phyloP scores from a whole-genome alignment of 2,329 filamentous ascomycete genomes.

The Neopestalotiopsis sp. region DNA sequence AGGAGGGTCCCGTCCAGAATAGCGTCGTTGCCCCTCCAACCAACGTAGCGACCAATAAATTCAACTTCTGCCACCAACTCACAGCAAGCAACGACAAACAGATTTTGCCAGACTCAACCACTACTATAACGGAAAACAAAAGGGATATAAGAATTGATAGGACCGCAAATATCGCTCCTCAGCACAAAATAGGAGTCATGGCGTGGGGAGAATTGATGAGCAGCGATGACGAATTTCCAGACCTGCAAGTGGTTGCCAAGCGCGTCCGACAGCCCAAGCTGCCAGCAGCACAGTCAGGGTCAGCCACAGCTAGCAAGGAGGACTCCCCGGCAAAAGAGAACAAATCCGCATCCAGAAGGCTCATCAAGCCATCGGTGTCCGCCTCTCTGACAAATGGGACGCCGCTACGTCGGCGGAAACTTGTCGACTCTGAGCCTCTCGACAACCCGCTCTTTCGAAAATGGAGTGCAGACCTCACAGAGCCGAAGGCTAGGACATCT shows the following conservation, averaged over 20 bases:
- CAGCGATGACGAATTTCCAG: conserved; percentile 49
- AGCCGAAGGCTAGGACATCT: conserved; percentile 19
- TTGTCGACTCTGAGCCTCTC: conserved; percentile 32
- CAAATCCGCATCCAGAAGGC: background rate
- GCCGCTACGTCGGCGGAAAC: conserved; percentile 36
- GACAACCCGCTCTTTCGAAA: conserved; percentile 34
- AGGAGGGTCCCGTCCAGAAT: conserved; percentile 19
- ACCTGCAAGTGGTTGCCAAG: conserved; percentile 39
- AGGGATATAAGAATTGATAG: background rate
- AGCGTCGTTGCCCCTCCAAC: conserved; percentile 14
- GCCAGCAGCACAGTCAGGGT: conserved; percentile 12
- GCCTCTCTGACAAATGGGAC: conserved; percentile 26
- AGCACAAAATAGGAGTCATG: conserved; percentile 9
- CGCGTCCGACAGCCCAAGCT: conserved; percentile 26
- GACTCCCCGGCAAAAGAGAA: background rate
- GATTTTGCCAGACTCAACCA: too few relatives aligned
- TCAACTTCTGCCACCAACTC: background rate
- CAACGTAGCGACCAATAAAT: background rate
- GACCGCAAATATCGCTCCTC: conserved; percentile 21
- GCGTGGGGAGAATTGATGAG: conserved; percentile 28
- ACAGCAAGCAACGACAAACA: background rate
- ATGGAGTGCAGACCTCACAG: conserved; percentile 25
- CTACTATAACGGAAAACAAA: too few relatives aligned
- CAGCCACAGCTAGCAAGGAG: conserved; percentile 12
- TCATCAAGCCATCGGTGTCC: conserved; percentile 3